Evolutionary conservation across 2,329 filamentous ascomycete genomes (phyloP), one percentile per base, ranked within the genome.

Genomic region (Dichotomopilus funicola): DNA sequence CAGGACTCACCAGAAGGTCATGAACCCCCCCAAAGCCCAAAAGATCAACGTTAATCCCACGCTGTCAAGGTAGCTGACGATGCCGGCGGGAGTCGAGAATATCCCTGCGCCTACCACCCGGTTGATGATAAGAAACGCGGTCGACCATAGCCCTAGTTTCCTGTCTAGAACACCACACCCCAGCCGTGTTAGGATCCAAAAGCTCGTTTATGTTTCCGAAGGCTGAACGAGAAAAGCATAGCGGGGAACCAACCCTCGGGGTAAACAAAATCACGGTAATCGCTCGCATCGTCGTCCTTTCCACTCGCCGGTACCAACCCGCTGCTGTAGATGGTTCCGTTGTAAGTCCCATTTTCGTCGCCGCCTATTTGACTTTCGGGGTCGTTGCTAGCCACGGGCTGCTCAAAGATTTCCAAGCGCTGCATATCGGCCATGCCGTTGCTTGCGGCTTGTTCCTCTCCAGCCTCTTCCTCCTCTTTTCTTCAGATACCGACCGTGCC

Each of bases 41-140:
- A 78, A 73, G 31, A 77, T 66, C n/a, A 78, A 59, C 34, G 75
- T 72, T 12, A 73, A 66, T 5, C 73, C 75, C 38, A 77, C 70
- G 58, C 74, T 77, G 1, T 73, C 71, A 2, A 71, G 74, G 59
- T 73, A 65, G 2, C 65, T 62, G 27, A 78, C 64, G 49, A 79
- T 74, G 4, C 71, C 70, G 40, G 73, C 71, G 4, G 76, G 76
- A 0, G 73, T 77, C 6, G 73, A 74, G 61, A 76, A 78, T 55
- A 78, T 77, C 41, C 76, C 76, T 0, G 75, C 75, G 10, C 76
- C 76, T 52, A 76, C 71, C 40, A 75, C 71, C 2, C 75, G 71
- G 61, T 77, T 77, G 61, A 78, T 74, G 54, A 77, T 76, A 45
- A 78, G 64, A 54, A 75, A 72, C 2, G 73, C 61, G 12, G 65